Evolutionary conservation across 2,329 filamentous ascomycete species (phyloP).

Genomic region (Tetracladium maxilliforme): DNA sequence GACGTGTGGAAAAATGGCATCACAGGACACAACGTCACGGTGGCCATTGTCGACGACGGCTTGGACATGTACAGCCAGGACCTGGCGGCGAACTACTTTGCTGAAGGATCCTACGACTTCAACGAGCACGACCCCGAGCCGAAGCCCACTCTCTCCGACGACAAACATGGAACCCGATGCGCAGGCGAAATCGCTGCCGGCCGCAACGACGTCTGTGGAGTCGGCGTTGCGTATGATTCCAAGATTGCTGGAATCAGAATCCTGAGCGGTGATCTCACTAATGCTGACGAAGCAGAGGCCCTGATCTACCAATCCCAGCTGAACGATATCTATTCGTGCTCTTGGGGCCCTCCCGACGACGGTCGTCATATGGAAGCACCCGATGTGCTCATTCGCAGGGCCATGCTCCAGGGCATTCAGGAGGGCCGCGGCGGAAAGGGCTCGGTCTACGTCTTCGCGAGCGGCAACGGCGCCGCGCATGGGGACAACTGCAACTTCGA

Average conservation of each 20-base stretch:
- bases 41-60: slow-evolving; percentile 92
- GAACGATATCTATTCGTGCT: slow-evolving; percentile 97
- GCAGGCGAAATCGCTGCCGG: slow-evolving; percentile 87
- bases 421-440: slow-evolving; percentile 72
- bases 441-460: slow-evolving; percentile 92
- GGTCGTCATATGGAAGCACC: slow-evolving; percentile 89
- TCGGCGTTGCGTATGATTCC: slow-evolving; percentile 90
- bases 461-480: slow-evolving; percentile 75
- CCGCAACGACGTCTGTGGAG: slow-evolving; percentile 83
- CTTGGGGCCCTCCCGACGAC: slow-evolving; percentile 93
- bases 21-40: slow-evolving; percentile 76
- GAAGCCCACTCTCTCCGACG: slow-evolving; percentile 67
- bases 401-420: slow-evolving; percentile 86
- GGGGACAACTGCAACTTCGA: slow-evolving; percentile 99
- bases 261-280: slow-evolving; percentile 76
- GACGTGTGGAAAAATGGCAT: slow-evolving; percentile 83
- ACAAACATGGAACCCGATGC: slow-evolving; percentile 84
- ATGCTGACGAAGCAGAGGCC: slow-evolving; percentile 81
- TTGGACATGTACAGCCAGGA: slow-evolving; percentile 93
- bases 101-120: slow-evolving; percentile 87
- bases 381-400: slow-evolving; percentile 71
- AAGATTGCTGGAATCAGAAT: slow-evolving; percentile 88
- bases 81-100: slow-evolving; percentile 85
- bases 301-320: slow-evolving; percentile 86
- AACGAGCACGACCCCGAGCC: slow-evolving; percentile 74